These are phyloP conservation scores for Camellia oleifera DNA, from an alignment of 179 eudicot genomes.

Conservation along the genomic window DNA sequence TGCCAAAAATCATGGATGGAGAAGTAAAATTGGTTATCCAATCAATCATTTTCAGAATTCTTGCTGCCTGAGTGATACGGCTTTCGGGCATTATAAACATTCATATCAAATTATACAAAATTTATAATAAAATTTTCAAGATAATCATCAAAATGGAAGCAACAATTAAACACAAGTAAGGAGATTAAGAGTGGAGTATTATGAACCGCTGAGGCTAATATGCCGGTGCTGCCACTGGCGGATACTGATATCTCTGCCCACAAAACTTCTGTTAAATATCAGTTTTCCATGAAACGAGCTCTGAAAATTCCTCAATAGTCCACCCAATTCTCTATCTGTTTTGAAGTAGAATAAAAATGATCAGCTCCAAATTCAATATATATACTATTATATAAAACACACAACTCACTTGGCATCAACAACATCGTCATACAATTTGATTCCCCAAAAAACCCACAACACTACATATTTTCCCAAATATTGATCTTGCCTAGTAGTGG, in stretches of 20 bases:
- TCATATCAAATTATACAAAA: neutral
- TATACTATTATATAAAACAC: too few species aligned
- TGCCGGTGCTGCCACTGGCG: constrained; percentile 26
- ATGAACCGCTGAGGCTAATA: constrained; percentile 54
- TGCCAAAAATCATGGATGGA: neutral
- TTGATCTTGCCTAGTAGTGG: too few species aligned
- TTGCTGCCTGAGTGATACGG: neutral
- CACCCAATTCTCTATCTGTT: constrained; percentile 49
- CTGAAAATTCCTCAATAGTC: constrained; percentile 30
- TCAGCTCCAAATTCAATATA: constrained; percentile 12
- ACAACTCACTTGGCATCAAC: too few species aligned
- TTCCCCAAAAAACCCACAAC: too few species aligned
- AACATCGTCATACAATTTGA: too few species aligned
- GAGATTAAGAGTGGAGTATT: constrained; percentile 7
- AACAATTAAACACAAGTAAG: neutral
- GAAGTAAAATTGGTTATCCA: too few species aligned
- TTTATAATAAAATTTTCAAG: neutral
- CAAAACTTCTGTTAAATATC: constrained; percentile 21
- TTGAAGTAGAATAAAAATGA: constrained; percentile 9
- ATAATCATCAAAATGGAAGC: neutral
- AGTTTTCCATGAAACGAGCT: constrained; percentile 46
- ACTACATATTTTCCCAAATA: too few species aligned
- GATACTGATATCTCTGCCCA: constrained; percentile 24
- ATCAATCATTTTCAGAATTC: neutral
- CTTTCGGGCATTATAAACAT: neutral